Conservation (phyloP, 129 eudicot genomes). For the Silybum marianum region DNA sequence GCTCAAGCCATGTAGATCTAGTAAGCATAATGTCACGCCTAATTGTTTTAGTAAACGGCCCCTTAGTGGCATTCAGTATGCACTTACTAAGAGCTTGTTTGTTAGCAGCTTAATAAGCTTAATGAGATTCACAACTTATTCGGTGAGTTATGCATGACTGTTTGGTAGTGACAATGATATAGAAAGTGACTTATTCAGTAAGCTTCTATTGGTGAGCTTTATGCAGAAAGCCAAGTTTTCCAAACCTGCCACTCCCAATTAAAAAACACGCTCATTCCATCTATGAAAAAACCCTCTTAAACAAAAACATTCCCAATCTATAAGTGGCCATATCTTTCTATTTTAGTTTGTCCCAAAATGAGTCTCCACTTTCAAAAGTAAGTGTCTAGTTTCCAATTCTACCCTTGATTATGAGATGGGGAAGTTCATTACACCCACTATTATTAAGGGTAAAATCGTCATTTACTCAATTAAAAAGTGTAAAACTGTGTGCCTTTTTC, state of each 20-base stretch:
- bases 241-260: too few relatives aligned
- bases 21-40: neutral
- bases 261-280: too few relatives aligned
- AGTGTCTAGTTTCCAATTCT: neutral
- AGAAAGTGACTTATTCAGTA: too few relatives aligned
- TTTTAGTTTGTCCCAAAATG: neutral
- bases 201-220: too few relatives aligned
- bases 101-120: too few relatives aligned
- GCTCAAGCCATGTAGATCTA: neutral
- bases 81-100: neutral
- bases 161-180: too few relatives aligned
- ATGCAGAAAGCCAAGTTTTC: too few relatives aligned
- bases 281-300: too few relatives aligned
- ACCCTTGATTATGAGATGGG: neutral
- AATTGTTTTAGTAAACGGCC: neutral
- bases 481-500: neutral
- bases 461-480: too few relatives aligned
- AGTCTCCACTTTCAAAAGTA: neutral
- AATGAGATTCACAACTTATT: too few relatives aligned
- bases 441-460: neutral
- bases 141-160: too few relatives aligned
- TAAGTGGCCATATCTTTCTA: neutral
- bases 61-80: neutral
- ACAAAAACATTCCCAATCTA: too few relatives aligned
- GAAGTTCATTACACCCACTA: neutral